These are phyloP conservation scores for Physcomitrium patens DNA, from an alignment of 225 moss, liverwort and hornwort genomes.

Conservation along the genomic window DNA sequence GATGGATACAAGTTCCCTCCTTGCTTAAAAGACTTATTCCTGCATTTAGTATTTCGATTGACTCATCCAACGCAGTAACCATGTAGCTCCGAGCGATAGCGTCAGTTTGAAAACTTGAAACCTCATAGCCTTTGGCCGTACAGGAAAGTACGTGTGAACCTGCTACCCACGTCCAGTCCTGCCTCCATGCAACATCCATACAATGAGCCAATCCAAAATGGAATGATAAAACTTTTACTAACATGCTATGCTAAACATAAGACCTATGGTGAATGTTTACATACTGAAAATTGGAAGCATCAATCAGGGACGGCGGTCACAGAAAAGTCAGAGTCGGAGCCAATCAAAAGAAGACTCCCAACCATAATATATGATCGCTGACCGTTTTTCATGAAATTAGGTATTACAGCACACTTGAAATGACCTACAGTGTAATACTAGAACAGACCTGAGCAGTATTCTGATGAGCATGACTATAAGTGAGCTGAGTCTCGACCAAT, in stretches of 20 bases:
- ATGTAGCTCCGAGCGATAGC: constrained; percentile 95
- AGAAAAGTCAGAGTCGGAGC: neutral
- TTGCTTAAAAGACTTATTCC: constrained; percentile 72
- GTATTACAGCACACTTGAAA: neutral
- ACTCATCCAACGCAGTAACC: constrained; percentile 88
- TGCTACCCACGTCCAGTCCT: constrained; percentile 98
- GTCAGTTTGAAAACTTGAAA: constrained; percentile 82
- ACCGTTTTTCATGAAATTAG: neutral
- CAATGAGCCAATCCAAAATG: constrained; percentile 14
- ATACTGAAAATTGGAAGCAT: constrained; percentile 14
- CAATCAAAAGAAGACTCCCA: too few species aligned
- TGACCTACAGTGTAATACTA: neutral
- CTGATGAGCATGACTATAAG: constrained; percentile 85
- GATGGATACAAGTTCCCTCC: constrained; percentile 80
- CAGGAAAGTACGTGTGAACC: constrained; percentile 85
- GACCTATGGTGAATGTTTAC: constrained; percentile 2
- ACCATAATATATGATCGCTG: neutral
- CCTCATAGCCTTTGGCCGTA: constrained; percentile 72
- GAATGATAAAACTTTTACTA: constrained; percentile 10
- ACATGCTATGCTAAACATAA: neutral
- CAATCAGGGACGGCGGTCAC: neutral
- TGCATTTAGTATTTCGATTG: constrained; percentile 72
- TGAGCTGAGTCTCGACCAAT: constrained; percentile 81
- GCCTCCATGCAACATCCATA: constrained; percentile 34
- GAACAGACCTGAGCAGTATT: constrained; percentile 72